These are phyloP conservation scores for Camillea tinctor DNA, from an alignment of 2,329 filamentous ascomycete species.

Conservation along the genomic window DNA sequence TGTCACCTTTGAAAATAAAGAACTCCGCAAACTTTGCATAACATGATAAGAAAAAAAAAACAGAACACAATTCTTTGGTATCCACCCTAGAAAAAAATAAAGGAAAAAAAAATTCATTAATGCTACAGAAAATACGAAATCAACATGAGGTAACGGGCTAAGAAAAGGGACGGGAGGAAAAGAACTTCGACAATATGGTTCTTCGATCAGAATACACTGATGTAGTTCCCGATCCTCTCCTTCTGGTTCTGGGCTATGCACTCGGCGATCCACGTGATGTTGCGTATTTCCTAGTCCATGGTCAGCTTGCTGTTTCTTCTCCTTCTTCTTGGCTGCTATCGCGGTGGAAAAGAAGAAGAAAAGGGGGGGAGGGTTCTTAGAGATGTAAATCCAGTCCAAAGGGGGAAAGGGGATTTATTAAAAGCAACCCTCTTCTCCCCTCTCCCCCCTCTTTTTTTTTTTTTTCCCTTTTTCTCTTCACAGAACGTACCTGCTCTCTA, in stretches of 20 bases:
- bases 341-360: no score
- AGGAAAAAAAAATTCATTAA: constrained; percentile 37
- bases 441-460: no score
- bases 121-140: constrained; percentile 45
- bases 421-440: no score
- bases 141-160: no score
- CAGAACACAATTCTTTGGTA: constrained; percentile 28
- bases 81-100: no score
- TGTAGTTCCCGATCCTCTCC: constrained; percentile 97
- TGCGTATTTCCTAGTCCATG: constrained; percentile 84
- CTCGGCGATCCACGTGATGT: constrained; percentile 99
- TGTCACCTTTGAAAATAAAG: no score
- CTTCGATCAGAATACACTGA: constrained; percentile 79
- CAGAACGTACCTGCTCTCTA: constrained; percentile 89
- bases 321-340: no score
- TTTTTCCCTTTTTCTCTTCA: no score
- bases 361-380: no score
- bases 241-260: constrained; percentile 99
- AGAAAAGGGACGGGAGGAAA: constrained; percentile 16
- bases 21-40: no score
- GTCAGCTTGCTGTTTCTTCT: constrained; percentile 8
- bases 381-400: no score
- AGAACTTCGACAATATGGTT: constrained; percentile 11
- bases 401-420: not conserved
- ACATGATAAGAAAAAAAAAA: no score